These are phyloP conservation scores for Meira nashicola DNA, from an alignment of 1,284 basidiomycete genomes.

Conservation along the genomic window DNA sequence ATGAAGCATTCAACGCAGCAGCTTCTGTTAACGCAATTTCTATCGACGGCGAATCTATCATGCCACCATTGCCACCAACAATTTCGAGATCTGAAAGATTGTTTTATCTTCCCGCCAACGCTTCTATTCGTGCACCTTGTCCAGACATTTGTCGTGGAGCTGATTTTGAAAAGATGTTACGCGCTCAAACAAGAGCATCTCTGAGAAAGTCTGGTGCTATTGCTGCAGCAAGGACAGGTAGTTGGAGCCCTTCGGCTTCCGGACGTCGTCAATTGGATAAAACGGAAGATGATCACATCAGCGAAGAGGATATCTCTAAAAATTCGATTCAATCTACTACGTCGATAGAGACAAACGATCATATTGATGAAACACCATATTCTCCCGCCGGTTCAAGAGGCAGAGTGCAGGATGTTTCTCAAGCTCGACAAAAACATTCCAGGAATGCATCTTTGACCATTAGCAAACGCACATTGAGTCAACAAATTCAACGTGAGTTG, in stretches of 20 bases:
- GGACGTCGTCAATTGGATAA: neutral
- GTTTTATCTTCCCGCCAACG: conserved; percentile 26
- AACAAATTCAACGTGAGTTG: conserved; percentile 13
- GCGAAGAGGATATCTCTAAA: neutral
- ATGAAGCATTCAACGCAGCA: conserved; percentile 5
- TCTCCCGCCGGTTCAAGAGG: neutral
- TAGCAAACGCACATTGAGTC: conserved; percentile 7
- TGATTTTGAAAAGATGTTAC: conserved; percentile 31
- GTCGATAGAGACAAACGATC: conserved; percentile 1
- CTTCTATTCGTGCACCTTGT: conserved; percentile 10
- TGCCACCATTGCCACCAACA: conserved; percentile 31
- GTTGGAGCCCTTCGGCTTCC: conserved; percentile 6
- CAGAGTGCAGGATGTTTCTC: neutral
- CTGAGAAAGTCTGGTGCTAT: conserved; percentile 26
- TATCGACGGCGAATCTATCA: conserved; percentile 15
- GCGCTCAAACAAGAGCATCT: conserved; percentile 30
- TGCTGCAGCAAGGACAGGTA: conserved; percentile 23
- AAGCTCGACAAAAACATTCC: neutral
- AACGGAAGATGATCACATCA: neutral
- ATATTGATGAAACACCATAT: neutral
- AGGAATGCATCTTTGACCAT: conserved; percentile 8
- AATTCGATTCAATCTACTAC: neutral
- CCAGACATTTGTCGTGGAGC: conserved; percentile 11
- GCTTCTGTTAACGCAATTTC: conserved; percentile 18
- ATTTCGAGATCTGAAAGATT: conserved; percentile 17